phyloP scores from a whole-genome alignment of 2,329 filamentous ascomycete genomes.

The Pyrenochaeta sp. region DNA sequence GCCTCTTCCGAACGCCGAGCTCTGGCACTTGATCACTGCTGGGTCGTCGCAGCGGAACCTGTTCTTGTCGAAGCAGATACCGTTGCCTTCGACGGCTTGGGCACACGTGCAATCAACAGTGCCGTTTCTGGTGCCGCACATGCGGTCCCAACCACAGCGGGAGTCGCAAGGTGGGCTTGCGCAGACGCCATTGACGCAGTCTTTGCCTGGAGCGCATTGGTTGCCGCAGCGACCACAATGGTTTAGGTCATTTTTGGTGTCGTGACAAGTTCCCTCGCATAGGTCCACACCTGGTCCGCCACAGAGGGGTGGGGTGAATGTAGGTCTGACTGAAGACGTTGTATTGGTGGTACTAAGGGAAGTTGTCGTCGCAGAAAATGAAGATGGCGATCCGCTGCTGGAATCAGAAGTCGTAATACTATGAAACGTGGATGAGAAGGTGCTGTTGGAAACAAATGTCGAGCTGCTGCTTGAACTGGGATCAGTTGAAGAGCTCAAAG shows the following conservation, averaged over 20 bases:
- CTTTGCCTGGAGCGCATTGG: constrained; percentile 24
- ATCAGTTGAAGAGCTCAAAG: constrained; percentile 2
- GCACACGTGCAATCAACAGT: constrained; percentile 38
- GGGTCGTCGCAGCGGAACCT: constrained; percentile 19
- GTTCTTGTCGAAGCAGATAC: constrained; percentile 40
- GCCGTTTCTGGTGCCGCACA: constrained; percentile 30
- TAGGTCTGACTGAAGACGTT: constrained; percentile 8
- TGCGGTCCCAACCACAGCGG: constrained; percentile 28
- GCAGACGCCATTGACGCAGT: constrained; percentile 47
- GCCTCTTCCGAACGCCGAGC: constrained; percentile 2
- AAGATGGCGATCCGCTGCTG: no score
- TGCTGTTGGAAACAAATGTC: background rate
- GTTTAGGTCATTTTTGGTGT: constrained; percentile 23
- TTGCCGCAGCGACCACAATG: constrained; percentile 42
- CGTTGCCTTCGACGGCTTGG: constrained; percentile 23
- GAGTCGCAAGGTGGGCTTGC: constrained; percentile 37
- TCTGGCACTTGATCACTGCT: constrained; percentile 6
- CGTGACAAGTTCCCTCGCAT: constrained; percentile 33
- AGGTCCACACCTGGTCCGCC: constrained; percentile 16
- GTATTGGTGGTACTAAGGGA: constrained; percentile 4
- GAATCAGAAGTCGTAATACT: background rate
- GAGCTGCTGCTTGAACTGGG: constrained; percentile 1
- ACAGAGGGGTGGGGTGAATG: constrained; percentile 18
- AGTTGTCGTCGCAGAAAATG: background rate
- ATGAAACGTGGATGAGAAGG: background rate